Percentiles rank a stretch among this genome's conserved stretches.
Evolutionary conservation across 805 yeast species (phyloP).

Genomic region (Barnettozyma populi): DNA sequence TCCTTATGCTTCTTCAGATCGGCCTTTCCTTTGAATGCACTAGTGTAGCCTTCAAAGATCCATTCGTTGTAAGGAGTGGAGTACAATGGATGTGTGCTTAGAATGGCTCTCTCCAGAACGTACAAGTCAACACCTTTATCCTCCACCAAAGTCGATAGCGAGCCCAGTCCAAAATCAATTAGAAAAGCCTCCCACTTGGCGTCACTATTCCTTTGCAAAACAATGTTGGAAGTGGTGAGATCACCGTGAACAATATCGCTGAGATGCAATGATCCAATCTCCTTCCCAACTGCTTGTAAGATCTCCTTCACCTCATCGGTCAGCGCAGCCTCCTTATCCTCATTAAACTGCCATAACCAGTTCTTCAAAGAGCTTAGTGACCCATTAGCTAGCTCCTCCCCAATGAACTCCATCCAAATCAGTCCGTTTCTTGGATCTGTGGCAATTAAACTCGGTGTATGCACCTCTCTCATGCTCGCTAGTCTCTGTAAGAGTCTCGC

Average conservation of each 20-base stretch:
- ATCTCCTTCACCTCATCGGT: conserved; percentile 37
- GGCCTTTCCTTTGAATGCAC: conserved; percentile 29
- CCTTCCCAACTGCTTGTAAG: conserved; percentile 53
- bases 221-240: conserved; percentile 82
- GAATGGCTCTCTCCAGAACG: conserved; percentile 86
- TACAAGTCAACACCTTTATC: conserved; percentile 97
- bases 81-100: conserved; percentile 81
- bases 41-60: conserved; percentile 66
- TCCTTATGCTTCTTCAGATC: conserved; percentile 43
- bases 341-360: conserved; percentile 59
- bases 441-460: conserved; percentile 68
- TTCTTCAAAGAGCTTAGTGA: conserved; percentile 61
- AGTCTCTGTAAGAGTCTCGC: conserved; percentile 68
- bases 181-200: conserved; percentile 44
- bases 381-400: conserved; percentile 45
- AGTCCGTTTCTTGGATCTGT: conserved; percentile 75
- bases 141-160: conserved; percentile 69
- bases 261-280: conserved; percentile 66
- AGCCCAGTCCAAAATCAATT: conserved; percentile 90
- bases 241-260: conserved; percentile 90
- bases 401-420: conserved; percentile 83
- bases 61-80: conserved; percentile 60
- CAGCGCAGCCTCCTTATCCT: conserved; percentile 25
- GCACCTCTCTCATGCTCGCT: conserved; percentile 40
- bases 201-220: conserved; percentile 35